Evolutionary conservation across 352 stramenopile genomes (phyloP), one percentile per base, ranked within the genome.

Genomic region (Globisporangium viniferum): DNA sequence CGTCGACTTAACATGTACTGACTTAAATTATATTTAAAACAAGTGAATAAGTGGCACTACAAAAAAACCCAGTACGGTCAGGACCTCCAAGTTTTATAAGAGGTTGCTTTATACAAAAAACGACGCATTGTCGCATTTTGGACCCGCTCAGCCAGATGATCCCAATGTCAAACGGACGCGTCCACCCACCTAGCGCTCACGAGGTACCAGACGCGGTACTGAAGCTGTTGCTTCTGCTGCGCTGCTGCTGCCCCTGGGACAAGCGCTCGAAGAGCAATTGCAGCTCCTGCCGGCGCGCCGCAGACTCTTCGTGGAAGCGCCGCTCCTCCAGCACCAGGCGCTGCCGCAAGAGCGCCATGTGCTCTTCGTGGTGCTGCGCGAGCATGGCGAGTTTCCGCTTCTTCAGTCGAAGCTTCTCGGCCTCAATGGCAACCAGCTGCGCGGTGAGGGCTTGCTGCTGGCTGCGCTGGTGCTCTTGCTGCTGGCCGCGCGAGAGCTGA

Each of bases 371-470:
- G 29, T 83, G 76, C 61, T 71, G 59, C 39, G 46, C 69, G 20
- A 83, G 59, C 56, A 83, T 63, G 60, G 61, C 69, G 14, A 83
- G 55, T 58, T 83, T 81, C 29, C 76, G 72, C 15, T 78, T 78
- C 72, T 83, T 83, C 41, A 83, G 65, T 24, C 66, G 67, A 39
- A 83, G 67, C 71, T 81, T 83, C 70, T 81, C 74, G 12, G 68
- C 59, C 59, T 81, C 74, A 39, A 83, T 36, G 5, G 64, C 67
- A 12, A 83, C 64, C 18, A 79, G 62, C 58, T 83, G 67, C 36
- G 46, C n/a, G n/a, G 62, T 75, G 67, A 59, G 44, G 18, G 31
- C 44, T 44, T 36, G 41, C 22, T 48, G 44, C 14, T 59, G 46
- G 14, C 39, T 7, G 39, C 35, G 5, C 31, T 41, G 36, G n/a